Evolutionary conservation across 805 yeast genomes (phyloP).

Genomic region (Cyberlindnera subsufficiens): DNA sequence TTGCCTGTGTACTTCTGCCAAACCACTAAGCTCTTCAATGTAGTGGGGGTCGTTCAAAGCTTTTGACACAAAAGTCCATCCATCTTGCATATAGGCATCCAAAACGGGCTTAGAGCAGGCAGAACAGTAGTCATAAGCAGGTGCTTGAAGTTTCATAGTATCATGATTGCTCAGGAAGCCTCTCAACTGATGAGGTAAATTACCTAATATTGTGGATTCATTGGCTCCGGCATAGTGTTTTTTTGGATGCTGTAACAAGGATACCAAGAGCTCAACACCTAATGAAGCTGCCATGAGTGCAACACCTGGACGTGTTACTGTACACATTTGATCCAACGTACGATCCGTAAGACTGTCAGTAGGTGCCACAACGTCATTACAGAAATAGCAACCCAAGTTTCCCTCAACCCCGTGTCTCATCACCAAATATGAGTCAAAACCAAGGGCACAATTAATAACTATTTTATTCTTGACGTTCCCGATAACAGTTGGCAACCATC

Average conservation of each 20-base stretch:
- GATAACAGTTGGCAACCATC: constrained; percentile 95
- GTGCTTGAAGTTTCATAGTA: constrained; percentile 60
- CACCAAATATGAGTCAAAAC: constrained; percentile 88
- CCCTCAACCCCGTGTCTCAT: constrained; percentile 76
- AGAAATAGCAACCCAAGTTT: constrained; percentile 83
- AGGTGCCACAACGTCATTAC: constrained; percentile 95
- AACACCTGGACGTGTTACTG: constrained; percentile 95
- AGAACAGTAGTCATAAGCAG: constrained; percentile 73
- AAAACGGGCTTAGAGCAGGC: constrained; percentile 73
- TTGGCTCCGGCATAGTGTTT: constrained; percentile 30
- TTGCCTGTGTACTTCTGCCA: constrained; percentile 61
- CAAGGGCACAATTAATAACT: constrained; percentile 89
- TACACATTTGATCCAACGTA: constrained; percentile 96
- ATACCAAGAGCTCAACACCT: constrained; percentile 78
- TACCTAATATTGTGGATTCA: constrained; percentile 48
- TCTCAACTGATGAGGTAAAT: constrained; percentile 82
- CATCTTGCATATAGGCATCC: constrained; percentile 40
- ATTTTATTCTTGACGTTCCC: constrained; percentile 61
- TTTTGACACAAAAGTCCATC: constrained; percentile 76
- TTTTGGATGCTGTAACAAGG: constrained; percentile 61
- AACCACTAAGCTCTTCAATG: constrained; percentile 76
- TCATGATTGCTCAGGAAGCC: constrained; percentile 72
- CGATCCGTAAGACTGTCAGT: constrained; percentile 80
- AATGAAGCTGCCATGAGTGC: constrained; percentile 82
- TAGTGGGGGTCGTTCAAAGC: constrained; percentile 64